Conservation (phyloP, 2,329 filamentous ascomycete genomes). For the Arthrobotrys entomopaga region DNA sequence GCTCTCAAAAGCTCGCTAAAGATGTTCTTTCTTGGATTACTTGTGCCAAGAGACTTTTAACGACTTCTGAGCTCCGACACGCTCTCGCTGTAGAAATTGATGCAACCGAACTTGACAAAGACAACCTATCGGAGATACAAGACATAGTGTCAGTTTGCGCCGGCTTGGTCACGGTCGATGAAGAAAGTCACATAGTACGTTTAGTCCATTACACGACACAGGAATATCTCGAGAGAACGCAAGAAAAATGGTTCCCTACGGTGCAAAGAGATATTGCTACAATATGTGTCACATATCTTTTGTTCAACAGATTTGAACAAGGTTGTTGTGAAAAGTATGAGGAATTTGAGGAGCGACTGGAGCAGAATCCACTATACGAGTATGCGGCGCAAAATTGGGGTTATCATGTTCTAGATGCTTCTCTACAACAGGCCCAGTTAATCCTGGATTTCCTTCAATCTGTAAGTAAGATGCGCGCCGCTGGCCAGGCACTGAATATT, state of each 20-base stretch:
- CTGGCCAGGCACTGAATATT: neutral
- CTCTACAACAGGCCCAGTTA: neutral
- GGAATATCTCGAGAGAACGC: slow-evolving; percentile 58
- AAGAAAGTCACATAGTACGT: slow-evolving; percentile 57
- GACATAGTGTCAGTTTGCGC: slow-evolving; percentile 55
- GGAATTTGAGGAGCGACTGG: neutral
- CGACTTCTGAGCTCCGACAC: slow-evolving; percentile 14
- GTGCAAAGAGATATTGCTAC: slow-evolving; percentile 12
- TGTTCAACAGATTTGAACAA: slow-evolving; percentile 9
- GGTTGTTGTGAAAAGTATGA: neutral
- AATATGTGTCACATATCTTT: slow-evolving; percentile 27
- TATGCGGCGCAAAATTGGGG: slow-evolving; percentile 32
- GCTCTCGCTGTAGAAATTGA: slow-evolving; percentile 9
- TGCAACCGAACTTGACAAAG: slow-evolving; percentile 1
- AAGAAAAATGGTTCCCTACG: neutral
- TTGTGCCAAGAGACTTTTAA: slow-evolving; percentile 1
- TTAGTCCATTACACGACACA: slow-evolving; percentile 60
- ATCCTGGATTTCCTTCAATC: neutral
- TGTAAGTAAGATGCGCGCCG: neutral
- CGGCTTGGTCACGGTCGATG: slow-evolving; percentile 59
- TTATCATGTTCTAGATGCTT: neutral
- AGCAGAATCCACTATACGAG: slow-evolving; percentile 8
- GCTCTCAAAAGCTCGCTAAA: neutral
- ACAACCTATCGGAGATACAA: slow-evolving; percentile 8
- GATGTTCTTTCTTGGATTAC: slow-evolving; percentile 31